Conservation (phyloP, 139 green algal species). For the Auxenochlorella pyrenoidosa region DNA sequence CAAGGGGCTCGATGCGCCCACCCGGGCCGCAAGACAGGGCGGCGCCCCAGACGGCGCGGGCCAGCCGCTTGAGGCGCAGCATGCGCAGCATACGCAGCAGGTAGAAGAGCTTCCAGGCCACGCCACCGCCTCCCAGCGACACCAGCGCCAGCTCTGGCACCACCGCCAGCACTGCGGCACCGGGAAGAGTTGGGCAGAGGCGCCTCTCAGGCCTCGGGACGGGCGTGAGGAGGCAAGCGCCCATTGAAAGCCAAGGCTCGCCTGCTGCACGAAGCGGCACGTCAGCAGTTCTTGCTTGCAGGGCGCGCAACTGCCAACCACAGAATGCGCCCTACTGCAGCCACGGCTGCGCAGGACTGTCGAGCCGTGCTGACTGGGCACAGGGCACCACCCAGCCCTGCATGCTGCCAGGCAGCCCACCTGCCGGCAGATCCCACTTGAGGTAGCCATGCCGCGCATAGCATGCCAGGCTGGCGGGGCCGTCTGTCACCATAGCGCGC, state of each 20-base stretch:
- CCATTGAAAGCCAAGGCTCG: too few relatives aligned
- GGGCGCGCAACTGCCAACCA: too few relatives aligned
- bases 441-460: background rate
- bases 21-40: background rate
- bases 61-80: background rate
- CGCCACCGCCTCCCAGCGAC: background rate
- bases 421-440: background rate
- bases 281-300: too few relatives aligned
- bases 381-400: too few relatives aligned
- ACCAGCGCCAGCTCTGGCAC: background rate
- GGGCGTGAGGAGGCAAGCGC: too few relatives aligned
- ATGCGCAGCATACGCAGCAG: constrained; percentile 17
- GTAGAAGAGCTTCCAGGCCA: constrained; percentile 12
- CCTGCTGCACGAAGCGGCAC: too few relatives aligned
- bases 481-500: background rate
- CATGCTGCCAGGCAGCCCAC: too few relatives aligned
- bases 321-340: too few relatives aligned
- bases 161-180: constrained; percentile 1
- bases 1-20: background rate
- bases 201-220: too few relatives aligned
- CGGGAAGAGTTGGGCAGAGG: too few relatives aligned
- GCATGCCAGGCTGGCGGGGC: background rate
- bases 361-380: too few relatives aligned
- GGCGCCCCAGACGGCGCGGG: background rate
- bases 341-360: too few relatives aligned